Percentiles rank a stretch among this genome's conserved stretches.
phyloP scores from a whole-genome alignment of 2,329 filamentous ascomycete species.

The Colletotrichum graminicola region DNA sequence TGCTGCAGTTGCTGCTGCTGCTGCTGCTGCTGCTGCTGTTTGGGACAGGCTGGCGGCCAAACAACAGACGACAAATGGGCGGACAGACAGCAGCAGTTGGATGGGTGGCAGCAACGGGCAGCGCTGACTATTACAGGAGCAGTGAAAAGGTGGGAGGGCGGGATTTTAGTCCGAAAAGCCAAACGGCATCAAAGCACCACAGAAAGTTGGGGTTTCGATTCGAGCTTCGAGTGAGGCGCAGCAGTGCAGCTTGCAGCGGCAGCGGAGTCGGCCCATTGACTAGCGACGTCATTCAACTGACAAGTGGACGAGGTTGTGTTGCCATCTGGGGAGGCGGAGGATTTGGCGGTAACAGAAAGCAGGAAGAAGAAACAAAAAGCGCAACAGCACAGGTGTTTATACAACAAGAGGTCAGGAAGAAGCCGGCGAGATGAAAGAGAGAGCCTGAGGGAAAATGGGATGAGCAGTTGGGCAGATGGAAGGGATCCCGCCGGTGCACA shows the following conservation, averaged over 20 bases:
- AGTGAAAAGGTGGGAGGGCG: constrained; percentile 11
- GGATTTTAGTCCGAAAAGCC: constrained; percentile 19
- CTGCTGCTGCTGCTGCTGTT: background rate
- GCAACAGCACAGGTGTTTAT: background rate
- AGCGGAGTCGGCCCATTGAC: constrained; percentile 39
- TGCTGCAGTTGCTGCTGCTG: background rate
- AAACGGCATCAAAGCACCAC: constrained; percentile 14
- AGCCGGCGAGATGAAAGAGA: background rate
- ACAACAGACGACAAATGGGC: background rate
- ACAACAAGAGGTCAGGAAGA: background rate
- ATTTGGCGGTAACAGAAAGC: background rate
- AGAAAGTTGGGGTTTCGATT: constrained; percentile 24
- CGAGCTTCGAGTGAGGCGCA: constrained; percentile 39
- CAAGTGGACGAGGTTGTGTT: background rate
- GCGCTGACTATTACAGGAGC: constrained; percentile 1
- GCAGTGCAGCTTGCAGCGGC: constrained; percentile 30
- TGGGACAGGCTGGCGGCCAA: background rate
- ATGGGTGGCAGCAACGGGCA: constrained; percentile 13
- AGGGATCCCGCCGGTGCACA: background rate
- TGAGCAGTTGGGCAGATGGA: background rate
- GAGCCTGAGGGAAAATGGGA: background rate
- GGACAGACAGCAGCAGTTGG: background rate
- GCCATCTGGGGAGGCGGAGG: background rate
- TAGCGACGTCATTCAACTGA: constrained; percentile 36
- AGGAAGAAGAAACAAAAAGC: too few relatives aligned